Evolutionary conservation across 768 basidiomycete genomes (phyloP).

Genomic region (Russula lepida): DNA sequence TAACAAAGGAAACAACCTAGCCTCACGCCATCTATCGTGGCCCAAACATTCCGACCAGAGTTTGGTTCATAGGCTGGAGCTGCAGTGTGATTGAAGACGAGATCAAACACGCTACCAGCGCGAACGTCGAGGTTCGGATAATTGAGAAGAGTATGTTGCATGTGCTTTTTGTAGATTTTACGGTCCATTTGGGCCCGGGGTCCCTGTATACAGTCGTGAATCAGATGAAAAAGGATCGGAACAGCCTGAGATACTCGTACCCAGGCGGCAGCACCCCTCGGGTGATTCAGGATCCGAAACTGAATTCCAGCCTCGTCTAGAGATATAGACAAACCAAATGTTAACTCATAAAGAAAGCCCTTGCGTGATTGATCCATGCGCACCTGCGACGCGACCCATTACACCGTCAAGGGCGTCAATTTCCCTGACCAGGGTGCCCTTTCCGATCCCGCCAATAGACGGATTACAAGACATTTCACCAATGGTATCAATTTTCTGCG

Average conservation of each 20-base stretch:
- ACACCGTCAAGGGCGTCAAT: constrained; percentile 86
- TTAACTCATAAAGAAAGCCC: not conserved
- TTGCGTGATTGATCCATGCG: constrained; percentile 19
- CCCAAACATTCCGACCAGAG: constrained; percentile 34
- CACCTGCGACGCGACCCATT: constrained; percentile 77
- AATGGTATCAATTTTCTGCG: constrained; percentile 72
- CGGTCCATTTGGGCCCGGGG: constrained; percentile 86
- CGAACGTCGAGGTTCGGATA: constrained; percentile 65
- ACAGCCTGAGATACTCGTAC: constrained; percentile 40
- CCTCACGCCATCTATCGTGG: constrained; percentile 53
- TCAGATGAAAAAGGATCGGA: not conserved
- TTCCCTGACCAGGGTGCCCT: constrained; percentile 85
- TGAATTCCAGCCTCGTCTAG: constrained; percentile 83
- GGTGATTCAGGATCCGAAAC: constrained; percentile 77
- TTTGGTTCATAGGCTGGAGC: constrained; percentile 23
- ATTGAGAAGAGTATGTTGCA: constrained; percentile 59
- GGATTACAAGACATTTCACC: constrained; percentile 89
- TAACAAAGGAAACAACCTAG: constrained; percentile 39
- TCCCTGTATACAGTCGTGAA: constrained; percentile 43
- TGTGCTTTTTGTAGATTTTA: constrained; percentile 71
- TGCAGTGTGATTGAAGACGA: constrained; percentile 49
- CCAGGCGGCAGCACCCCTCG: constrained; percentile 87
- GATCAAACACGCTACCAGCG: constrained; percentile 70
- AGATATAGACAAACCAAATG: not conserved
- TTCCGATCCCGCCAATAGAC: constrained; percentile 86